These are phyloP conservation scores for Suillus luteus DNA, from an alignment of 768 basidiomycete genomes.

Conservation along the genomic window DNA sequence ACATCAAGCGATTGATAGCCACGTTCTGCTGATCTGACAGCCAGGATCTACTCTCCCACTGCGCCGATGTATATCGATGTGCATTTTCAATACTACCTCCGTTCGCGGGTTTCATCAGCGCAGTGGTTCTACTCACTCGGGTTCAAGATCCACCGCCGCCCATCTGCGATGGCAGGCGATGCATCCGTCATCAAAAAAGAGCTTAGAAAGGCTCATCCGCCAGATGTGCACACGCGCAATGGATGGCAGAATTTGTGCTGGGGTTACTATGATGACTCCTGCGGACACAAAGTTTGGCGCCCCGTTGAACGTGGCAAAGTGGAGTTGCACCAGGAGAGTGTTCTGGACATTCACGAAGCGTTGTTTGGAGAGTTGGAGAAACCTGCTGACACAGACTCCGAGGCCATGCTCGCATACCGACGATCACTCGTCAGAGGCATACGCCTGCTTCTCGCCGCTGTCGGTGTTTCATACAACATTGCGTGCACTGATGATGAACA, in stretches of 20 bases:
- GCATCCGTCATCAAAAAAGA: not conserved
- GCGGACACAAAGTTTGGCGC: not conserved
- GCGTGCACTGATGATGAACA: slow-evolving; percentile 16
- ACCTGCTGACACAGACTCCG: not conserved
- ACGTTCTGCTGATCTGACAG: slow-evolving; percentile 7
- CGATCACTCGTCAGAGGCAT: slow-evolving; percentile 11
- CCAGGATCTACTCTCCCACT: slow-evolving; percentile 14
- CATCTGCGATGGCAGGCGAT: not conserved
- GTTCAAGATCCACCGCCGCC: slow-evolving; percentile 9
- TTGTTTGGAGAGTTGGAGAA: slow-evolving; percentile 16
- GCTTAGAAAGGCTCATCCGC: not conserved
- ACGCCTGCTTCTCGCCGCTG: slow-evolving; percentile 15
- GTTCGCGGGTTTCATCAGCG: not conserved
- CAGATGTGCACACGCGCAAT: slow-evolving; percentile 10
- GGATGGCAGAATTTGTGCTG: slow-evolving; percentile 19
- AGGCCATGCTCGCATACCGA: slow-evolving; percentile 1
- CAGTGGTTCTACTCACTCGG: slow-evolving; percentile 19
- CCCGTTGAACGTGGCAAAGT: slow-evolving; percentile 8
- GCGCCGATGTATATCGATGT: slow-evolving; percentile 20
- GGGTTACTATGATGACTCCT: slow-evolving; percentile 16
- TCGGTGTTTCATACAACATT: slow-evolving; percentile 13
- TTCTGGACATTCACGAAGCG: slow-evolving; percentile 10
- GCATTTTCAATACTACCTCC: slow-evolving; percentile 19
- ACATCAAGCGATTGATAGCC: slow-evolving; percentile 2
- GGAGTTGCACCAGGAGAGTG: slow-evolving; percentile 13